Conservation (phyloP, 1,139 yeast species). For the Geotrichum bryndzae region DNA sequence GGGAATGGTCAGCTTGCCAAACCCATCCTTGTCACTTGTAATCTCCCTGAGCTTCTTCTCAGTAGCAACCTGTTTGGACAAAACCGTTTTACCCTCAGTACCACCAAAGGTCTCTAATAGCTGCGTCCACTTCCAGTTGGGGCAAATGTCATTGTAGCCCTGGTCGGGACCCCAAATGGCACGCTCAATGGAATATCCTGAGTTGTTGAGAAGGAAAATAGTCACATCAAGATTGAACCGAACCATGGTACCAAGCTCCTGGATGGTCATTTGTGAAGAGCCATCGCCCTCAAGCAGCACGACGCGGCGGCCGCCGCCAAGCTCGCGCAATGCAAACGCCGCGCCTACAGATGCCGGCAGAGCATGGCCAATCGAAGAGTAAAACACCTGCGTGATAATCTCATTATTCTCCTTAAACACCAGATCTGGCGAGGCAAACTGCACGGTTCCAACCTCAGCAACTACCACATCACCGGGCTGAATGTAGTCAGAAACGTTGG, state of each 20-base stretch:
- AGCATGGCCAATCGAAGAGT: constrained; percentile 82
- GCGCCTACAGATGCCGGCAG: constrained; percentile 80
- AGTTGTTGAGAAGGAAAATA: constrained; percentile 67
- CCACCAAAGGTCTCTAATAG: constrained; percentile 68
- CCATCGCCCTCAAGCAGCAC: constrained; percentile 83
- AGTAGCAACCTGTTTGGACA: constrained; percentile 34
- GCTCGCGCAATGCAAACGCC: constrained; percentile 60
- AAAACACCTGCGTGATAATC: constrained; percentile 60
- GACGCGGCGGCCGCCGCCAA: constrained; percentile 45
- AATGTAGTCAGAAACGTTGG: constrained; percentile 35
- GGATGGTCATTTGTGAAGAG: constrained; percentile 81
- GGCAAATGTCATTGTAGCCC: constrained; percentile 72
- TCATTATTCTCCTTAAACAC: constrained; percentile 48
- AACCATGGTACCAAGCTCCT: constrained; percentile 63
- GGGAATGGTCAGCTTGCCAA: constrained; percentile 29
- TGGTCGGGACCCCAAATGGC: constrained; percentile 72
- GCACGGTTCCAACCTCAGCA: constrained; percentile 73
- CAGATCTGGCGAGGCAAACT: constrained; percentile 63
- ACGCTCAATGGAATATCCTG: constrained; percentile 84
- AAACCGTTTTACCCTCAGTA: constrained; percentile 38
- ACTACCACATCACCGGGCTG: constrained; percentile 60
- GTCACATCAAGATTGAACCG: constrained; percentile 57
- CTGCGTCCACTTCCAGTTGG: constrained; percentile 71
- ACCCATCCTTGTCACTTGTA: constrained; percentile 35
- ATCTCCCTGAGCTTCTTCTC: constrained; percentile 29